A percentile compares a stretch with the other conserved stretches of the same genome.
These are phyloP conservation scores for Mortierella antarctica DNA, from an alignment of 192 early-diverging fungal species.

Conservation along the genomic window DNA sequence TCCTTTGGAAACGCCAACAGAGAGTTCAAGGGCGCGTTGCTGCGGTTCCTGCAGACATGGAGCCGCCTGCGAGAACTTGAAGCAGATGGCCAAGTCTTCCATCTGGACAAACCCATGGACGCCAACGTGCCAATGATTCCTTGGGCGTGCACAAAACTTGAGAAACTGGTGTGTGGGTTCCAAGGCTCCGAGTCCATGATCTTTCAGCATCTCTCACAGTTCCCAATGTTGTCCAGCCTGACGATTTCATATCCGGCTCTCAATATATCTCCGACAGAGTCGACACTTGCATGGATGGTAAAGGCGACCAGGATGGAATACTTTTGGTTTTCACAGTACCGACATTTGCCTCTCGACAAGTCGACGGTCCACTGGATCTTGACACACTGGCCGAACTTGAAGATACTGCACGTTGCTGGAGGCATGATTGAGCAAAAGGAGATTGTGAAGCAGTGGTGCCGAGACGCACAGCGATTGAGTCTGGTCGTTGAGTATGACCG, in stretches of 20 bases:
- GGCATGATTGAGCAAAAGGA: slow-evolving; percentile 26
- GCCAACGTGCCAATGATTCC: slow-evolving; percentile 9
- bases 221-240: slow-evolving; percentile 16
- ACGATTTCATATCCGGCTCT: slow-evolving; percentile 33
- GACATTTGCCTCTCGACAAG: slow-evolving; percentile 18
- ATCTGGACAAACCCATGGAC: slow-evolving; percentile 22
- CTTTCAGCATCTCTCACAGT: slow-evolving; percentile 27
- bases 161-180: slow-evolving; percentile 48
- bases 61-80: slow-evolving; percentile 19
- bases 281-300: slow-evolving; percentile 34
- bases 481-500: slow-evolving; percentile 36
- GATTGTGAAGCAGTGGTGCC: slow-evolving; percentile 28
- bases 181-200: slow-evolving; percentile 35
- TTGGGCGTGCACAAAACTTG: slow-evolving; percentile 36
- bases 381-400: slow-evolving; percentile 36
- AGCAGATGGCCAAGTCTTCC: slow-evolving; percentile 39
- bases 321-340: slow-evolving; percentile 36
- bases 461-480: slow-evolving; percentile 22
- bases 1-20: slow-evolving; percentile 18
- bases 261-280: slow-evolving; percentile 18
- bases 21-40: slow-evolving; percentile 24
- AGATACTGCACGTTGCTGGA: slow-evolving; percentile 33
- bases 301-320: slow-evolving; percentile 33
- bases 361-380: slow-evolving; percentile 23
- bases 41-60: slow-evolving; percentile 31